Evolutionary conservation across 2,329 filamentous ascomycete genomes (phyloP), one percentile per base, ranked within the genome.

Genomic region (Alternaria conjuncta): DNA sequence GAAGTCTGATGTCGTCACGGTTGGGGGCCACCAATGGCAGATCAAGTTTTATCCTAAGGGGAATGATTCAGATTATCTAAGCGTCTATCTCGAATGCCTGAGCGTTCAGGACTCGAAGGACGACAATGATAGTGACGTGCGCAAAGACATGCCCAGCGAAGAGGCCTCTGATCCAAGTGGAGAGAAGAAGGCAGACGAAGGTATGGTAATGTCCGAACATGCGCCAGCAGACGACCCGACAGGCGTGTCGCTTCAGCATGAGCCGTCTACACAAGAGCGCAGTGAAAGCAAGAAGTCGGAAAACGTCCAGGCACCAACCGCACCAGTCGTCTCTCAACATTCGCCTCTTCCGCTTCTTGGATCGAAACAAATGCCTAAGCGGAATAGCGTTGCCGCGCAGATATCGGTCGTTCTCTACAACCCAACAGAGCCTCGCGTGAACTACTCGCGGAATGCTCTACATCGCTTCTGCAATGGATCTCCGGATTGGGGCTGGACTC

Each of bases 41-140:
- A 86, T 90, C 80, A 90, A 90, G 75, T 87, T 89, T 72, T 89
- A 87, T 68, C 88, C 88, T 3, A 84, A 84, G 47, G 88, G 88
- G 20, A 88, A 89, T 70, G 84, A 86, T 66, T 84, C 85, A 3
- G 83, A 85, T 43, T 86, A 86, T 30, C 74, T 89, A 56, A 89
- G 87, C 67, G 82, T 89, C 23, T 90, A 89, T 68, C 78, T 90
- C 36, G 87, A 89, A 72, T 89, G 87, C 72, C 84, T 87, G n/a
- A 83, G 81, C 18, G 84, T 86, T 11, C 60, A 69, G 43, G 57
- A 71, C 20, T 47, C 62, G 21, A 71, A 72, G 70, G 20, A 66
- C 44, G 44, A 44, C 49, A 32, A 61, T 6, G 45, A 51, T 8
- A 25, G 64, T 6, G 58, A 61, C 9, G 55, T 47, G 1, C 12